These are phyloP conservation scores for Fusarium oligoseptatum DNA, from an alignment of 2,329 filamentous ascomycete genomes.

Conservation along the genomic window DNA sequence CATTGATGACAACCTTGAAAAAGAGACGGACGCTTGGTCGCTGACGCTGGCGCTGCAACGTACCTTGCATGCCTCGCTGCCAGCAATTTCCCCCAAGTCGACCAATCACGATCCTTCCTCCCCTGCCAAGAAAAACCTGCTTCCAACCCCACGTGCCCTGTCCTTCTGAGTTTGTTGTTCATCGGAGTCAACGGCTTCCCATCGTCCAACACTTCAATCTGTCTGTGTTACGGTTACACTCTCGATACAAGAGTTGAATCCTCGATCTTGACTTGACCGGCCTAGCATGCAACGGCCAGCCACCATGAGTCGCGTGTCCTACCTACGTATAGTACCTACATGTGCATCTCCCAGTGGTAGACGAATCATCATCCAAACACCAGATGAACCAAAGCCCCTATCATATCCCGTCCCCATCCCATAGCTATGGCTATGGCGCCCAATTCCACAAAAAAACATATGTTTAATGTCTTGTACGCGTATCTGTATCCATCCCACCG, in stretches of 20 bases:
- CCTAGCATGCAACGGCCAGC: neutral
- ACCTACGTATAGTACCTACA: neutral
- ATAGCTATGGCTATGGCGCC: slow-evolving; percentile 5
- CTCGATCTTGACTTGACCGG: neutral
- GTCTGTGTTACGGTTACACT: neutral
- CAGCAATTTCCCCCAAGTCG: slow-evolving; percentile 22
- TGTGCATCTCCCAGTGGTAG: neutral
- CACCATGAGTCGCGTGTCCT: neutral
- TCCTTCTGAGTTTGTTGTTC: neutral
- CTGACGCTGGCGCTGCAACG: neutral
- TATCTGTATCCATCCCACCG: slow-evolving; percentile 17
- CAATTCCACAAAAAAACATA: neutral
- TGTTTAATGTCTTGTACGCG: slow-evolving; percentile 20
- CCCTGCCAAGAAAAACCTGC: slow-evolving; percentile 41
- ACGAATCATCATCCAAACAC: slow-evolving; percentile 1
- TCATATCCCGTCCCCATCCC: neutral
- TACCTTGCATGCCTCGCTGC: slow-evolving; percentile 21
- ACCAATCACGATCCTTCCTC: slow-evolving; percentile 24
- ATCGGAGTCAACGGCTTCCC: neutral
- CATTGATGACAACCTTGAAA: slow-evolving; percentile 1
- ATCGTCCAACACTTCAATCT: neutral
- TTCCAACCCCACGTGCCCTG: slow-evolving; percentile 3
- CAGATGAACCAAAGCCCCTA: neutral
- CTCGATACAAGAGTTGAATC: neutral
- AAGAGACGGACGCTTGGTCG: slow-evolving; percentile 16